Base-by-base conservation (phyloP, 352 stramenopile species). In the Phytophthora pini region DNA sequence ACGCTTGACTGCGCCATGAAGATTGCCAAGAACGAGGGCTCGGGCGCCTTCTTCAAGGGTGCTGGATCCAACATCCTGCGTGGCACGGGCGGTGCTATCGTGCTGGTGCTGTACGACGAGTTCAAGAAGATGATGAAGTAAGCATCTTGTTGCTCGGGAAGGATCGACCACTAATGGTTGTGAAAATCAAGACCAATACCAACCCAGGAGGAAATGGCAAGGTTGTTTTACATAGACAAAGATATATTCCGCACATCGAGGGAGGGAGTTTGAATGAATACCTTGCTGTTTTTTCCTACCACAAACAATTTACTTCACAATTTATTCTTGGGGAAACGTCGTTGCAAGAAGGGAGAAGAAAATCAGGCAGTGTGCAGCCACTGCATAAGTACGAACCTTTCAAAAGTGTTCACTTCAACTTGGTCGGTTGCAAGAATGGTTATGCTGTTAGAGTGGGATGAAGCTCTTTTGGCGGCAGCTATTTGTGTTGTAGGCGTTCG, bases 41-140 rank as follows among this genome's bases (percentile, higher is more conserved):
- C 75, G 40, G 67, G 80, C 48, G 97, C 97, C 54, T 97, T 99
- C 76, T 99, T 99, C 92, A 99, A 99, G 94, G 98, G 98, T 74
- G 97, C 97, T 56, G 96, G 95, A 70, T 98, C 97, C 65, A 99
- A 99, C 84, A 83, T 98, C 65, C 97, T 99, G 76, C 97, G 98
- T 98, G 98, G 96, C 67, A 98, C 98, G 72, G 97, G 97, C 74
- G 96, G 97, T 82, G 97, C 98, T 55, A 88, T 99, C 56, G 97
- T 99, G 61, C 92, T 99, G 83, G 97, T 99, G 45, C 80, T 99
- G 68, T 99, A 99, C 90, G 98, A 98, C 68, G 97, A 99, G 85
- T 98, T 99, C 87, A 99, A 99, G 90, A 87, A 88, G 66, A 38
- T 93, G 39, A 84, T 93, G 56, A 67, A 78, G 63, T 75, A 77